Conservation (phyloP, 768 basidiomycete species). For the Lactarius trivialis region DNA sequence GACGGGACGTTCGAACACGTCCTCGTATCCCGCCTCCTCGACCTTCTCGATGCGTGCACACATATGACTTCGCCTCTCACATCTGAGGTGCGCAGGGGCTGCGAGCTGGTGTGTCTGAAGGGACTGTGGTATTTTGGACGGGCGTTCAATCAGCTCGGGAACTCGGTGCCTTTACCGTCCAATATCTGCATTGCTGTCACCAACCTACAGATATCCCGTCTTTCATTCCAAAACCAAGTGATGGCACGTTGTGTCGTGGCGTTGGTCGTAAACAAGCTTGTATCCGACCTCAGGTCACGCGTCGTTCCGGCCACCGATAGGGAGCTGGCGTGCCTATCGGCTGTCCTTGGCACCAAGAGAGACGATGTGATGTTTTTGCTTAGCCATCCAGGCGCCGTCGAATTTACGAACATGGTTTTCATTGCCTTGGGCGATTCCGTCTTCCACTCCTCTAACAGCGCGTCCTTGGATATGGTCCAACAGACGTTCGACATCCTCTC, state of each 20-base stretch:
- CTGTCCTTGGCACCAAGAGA: too few species aligned
- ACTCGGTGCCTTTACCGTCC: not conserved
- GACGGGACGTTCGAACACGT: not conserved
- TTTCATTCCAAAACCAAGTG: not conserved
- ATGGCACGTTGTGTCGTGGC: not conserved
- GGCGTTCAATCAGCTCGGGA: not conserved
- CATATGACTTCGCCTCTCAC: not conserved
- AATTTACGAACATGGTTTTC: too few species aligned
- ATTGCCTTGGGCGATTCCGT: too few species aligned
- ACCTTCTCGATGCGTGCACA: not conserved
- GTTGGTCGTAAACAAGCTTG: not conserved
- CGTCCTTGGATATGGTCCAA: too few species aligned
- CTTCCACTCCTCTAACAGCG: too few species aligned
- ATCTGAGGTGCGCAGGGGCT: not conserved
- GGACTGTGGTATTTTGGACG: not conserved
- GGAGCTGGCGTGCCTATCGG: not conserved
- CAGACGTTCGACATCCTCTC: too few species aligned
- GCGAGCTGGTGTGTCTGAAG: not conserved
- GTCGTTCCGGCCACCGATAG: not conserved
- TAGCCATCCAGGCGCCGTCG: too few species aligned
- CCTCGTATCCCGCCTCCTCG: not conserved
- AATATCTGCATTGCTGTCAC: not conserved
- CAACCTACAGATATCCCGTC: not conserved
- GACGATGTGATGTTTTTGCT: too few species aligned
- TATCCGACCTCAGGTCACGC: not conserved